Conservation (phyloP, 345 rosid genomes). For the Brassica napus region Da-Ae NC_063435.1:8965501-8966000, state of each 20-base stretch:
- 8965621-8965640: background rate
- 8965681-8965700: too few species aligned
- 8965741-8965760: too few species aligned
- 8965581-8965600: background rate
- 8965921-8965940: background rate
- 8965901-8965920: too few species aligned
- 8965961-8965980: conserved; percentile 19
- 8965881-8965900: too few species aligned
- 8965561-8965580: background rate
- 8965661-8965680: background rate
- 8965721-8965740: background rate
- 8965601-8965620: background rate
- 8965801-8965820: background rate
- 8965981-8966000: conserved; percentile 17
- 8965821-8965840: background rate
- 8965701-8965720: background rate
- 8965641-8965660: background rate
- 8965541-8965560: background rate
- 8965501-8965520: too few species aligned
- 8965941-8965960: background rate
- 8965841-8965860: background rate
- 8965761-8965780: background rate
- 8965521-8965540: too few species aligned
- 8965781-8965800: background rate
- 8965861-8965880: background rate